These are phyloP conservation scores for Malassezia yamatoensis DNA, from an alignment of 1,284 basidiomycete genomes.

Conservation along the genomic window DNA sequence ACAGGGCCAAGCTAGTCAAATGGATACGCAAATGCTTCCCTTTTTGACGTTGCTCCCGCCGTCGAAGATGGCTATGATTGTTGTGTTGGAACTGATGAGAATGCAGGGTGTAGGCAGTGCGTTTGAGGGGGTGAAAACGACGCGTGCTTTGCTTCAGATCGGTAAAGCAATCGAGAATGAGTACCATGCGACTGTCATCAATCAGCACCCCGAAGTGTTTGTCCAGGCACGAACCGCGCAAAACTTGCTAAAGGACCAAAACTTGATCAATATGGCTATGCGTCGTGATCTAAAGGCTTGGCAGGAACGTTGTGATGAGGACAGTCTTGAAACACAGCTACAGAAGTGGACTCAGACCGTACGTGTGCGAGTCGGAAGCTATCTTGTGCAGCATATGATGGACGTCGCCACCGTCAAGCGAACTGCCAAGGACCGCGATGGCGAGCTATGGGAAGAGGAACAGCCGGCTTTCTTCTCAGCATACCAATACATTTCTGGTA, in stretches of 20 bases:
- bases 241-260: constrained; percentile 22
- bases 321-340: constrained; percentile 54
- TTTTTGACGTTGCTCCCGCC: constrained; percentile 68
- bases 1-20: not conserved
- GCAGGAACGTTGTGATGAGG: constrained; percentile 56
- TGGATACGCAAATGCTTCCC: constrained; percentile 49
- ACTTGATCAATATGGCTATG: constrained; percentile 29
- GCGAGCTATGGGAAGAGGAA: constrained; percentile 53
- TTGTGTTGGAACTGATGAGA: constrained; percentile 81
- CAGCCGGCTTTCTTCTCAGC: constrained; percentile 86
- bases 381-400: constrained; percentile 73
- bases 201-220: constrained; percentile 31
- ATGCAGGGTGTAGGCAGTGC: constrained; percentile 68
- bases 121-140: constrained; percentile 77
- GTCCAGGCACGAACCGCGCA: constrained; percentile 29
- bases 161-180: constrained; percentile 78
- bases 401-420: constrained; percentile 70
- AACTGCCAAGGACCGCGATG: constrained; percentile 43
- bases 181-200: constrained; percentile 29
- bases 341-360: constrained; percentile 63
- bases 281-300: constrained; percentile 31
- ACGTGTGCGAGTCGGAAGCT: constrained; percentile 69
- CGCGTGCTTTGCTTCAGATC: constrained; percentile 69
- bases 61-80: constrained; percentile 74
- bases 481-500: constrained; percentile 86